Evolutionary conservation across 805 yeast species (phyloP), one percentile per base, ranked within the genome.

Genomic region (Sungouiozyma intestinalis): DNA sequence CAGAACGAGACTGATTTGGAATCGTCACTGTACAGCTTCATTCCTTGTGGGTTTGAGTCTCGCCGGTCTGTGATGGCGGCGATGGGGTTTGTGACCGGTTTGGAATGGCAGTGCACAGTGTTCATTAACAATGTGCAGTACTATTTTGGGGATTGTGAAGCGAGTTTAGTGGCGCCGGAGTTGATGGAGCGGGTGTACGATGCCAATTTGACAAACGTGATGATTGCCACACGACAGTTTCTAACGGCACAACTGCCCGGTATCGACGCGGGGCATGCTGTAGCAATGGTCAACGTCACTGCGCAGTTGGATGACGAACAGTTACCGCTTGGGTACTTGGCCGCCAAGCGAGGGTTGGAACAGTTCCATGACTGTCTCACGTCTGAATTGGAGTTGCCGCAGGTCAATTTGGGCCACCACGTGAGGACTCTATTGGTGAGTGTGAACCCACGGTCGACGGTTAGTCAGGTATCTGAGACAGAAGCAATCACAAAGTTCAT

Each of bases 291-390:
- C 15, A 46, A 50, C 24, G 35, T 45, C 17, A 34, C 39, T 3
- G 19, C 39, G 20, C 39, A 48, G 3, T 31, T 42, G 16, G 15
- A 38, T 5, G 35, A 36, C 2, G 36, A 44, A 8, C 39, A 36
- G 13, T 27, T 34, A 16, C 45, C 45, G 8, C 34, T 44, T 16
- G 37, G 40, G 14, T 53, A 48, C 31, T 16, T 45, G 4, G 41
- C 49, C 1, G 45, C 57, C 0, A 54, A 55, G 35, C 47, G 50
- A 6, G 58, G 52, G 5, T 29, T 55, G 19, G 48, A 11, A 31
- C 60, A 56, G 35, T 50, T 52, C 35, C 57, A 54, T 40, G 60
- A 57, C 41, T 48, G 54, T 1, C 36, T 57, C 8, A 41, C 47
- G 3, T 53, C 54, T 7, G 62, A 57, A 29, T 35, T 48, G 3